A percentile compares a stretch with the other conserved stretches of the same genome.
Evolutionary conservation across 2,329 filamentous ascomycete species (phyloP).

Genomic region (Aspergillus sp.): DNA sequence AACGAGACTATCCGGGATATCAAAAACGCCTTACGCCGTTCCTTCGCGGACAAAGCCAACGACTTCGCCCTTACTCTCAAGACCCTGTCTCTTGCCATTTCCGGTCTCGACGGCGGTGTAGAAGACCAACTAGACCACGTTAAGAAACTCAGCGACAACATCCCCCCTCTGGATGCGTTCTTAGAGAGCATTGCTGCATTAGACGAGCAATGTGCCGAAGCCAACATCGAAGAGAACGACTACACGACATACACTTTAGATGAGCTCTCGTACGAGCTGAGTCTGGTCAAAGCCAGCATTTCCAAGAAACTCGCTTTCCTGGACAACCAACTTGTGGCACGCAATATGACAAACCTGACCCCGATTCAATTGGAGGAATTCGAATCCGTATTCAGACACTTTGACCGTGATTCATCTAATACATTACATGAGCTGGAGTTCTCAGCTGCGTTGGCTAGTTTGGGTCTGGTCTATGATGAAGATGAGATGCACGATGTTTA

Average conservation of each 20-base stretch:
- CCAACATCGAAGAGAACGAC: conserved; percentile 98
- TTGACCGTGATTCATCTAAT: conserved; percentile 88
- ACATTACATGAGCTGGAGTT: conserved; percentile 89
- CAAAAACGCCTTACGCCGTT: conserved; percentile 85
- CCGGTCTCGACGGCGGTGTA: conserved; percentile 91
- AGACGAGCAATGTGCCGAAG: conserved; percentile 83
- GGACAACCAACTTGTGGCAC: conserved; percentile 96
- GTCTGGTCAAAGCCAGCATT: conserved; percentile 82
- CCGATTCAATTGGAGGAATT: conserved; percentile 98
- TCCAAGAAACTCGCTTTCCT: conserved; percentile 94
- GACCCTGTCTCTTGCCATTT: conserved; percentile 89
- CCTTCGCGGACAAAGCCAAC: conserved; percentile 96
- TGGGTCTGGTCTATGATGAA: conserved; percentile 93
- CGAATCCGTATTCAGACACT: conserved; percentile 95
- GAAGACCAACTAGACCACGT: conserved; percentile 91
- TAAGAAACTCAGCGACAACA: conserved; percentile 70
- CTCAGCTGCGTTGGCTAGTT: conserved; percentile 84
- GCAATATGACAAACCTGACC: conserved; percentile 97
- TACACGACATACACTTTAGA: conserved; percentile 99
- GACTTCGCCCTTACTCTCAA: conserved; percentile 94
- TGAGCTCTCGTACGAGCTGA: conserved; percentile 86
- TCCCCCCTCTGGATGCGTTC: conserved; percentile 84
- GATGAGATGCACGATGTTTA: conserved; percentile 98
- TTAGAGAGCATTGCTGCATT: conserved; percentile 78
- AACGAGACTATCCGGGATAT: conserved; percentile 98